These are phyloP conservation scores for Decorospora gaudefroyi DNA, from an alignment of 2,329 filamentous ascomycete genomes.

Conservation along the genomic window DNA sequence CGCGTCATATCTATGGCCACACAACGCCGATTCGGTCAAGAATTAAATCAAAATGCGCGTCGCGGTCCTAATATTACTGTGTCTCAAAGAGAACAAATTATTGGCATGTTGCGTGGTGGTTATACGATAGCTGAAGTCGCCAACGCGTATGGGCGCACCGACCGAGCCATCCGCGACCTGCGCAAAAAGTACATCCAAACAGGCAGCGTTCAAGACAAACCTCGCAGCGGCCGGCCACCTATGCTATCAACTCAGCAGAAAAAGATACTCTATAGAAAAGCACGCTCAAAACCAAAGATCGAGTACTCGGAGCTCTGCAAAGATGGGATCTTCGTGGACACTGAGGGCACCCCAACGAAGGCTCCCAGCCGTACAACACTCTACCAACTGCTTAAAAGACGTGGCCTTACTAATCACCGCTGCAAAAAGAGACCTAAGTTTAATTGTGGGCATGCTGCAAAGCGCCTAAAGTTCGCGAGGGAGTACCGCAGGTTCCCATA, in stretches of 20 bases:
- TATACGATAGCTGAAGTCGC: background rate
- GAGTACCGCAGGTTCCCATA: slow-evolving; percentile 9
- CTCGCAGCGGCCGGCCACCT: background rate
- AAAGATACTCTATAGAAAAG: slow-evolving; percentile 3
- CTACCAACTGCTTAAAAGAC: background rate
- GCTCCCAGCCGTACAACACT: slow-evolving; percentile 5
- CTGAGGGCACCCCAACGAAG: slow-evolving; percentile 4
- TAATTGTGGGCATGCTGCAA: background rate
- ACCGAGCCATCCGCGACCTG: background rate
- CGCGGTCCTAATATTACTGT: background rate
- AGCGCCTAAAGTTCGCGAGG: slow-evolving; percentile 1
- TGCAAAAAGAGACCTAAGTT: slow-evolving; percentile 11
- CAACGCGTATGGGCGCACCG: background rate
- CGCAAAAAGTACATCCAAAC: background rate
- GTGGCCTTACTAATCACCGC: background rate
- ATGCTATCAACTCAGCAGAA: slow-evolving; percentile 3
- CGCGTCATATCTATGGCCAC: background rate
- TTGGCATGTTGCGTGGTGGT: background rate
- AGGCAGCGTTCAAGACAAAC: background rate
- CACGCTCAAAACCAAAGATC: slow-evolving; percentile 10
- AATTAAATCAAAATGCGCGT: background rate
- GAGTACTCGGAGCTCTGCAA: slow-evolving; percentile 8
- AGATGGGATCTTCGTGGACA: background rate
- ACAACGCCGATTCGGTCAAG: background rate
- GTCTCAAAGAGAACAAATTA: background rate